A percentile compares a stretch with the other conserved stretches of the same genome.
Evolutionary conservation across 768 basidiomycete species (phyloP).

Genomic region (Pleurotus ostreatus): DNA sequence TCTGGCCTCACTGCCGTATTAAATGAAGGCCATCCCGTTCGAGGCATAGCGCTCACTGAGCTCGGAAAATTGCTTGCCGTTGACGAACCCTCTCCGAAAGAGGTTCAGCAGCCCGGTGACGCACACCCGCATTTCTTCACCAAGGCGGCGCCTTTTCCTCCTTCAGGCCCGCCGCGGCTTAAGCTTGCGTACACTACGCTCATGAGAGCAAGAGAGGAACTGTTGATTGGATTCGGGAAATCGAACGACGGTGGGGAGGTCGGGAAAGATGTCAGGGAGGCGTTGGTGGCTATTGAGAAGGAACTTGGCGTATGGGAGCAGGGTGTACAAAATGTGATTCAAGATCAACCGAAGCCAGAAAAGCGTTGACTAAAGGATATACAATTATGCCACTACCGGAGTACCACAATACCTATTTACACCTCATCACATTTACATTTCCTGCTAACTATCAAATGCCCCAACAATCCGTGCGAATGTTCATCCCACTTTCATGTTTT

Average conservation of each 20-base stretch:
- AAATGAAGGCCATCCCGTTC: slow-evolving; percentile 67
- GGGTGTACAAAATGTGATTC: slow-evolving; percentile 53
- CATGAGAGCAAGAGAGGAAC: slow-evolving; percentile 53
- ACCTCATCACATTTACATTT: too few species aligned
- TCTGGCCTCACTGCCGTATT: slow-evolving; percentile 54
- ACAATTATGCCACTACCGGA: too few species aligned
- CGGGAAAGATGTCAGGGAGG: slow-evolving; percentile 57
- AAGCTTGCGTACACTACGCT: slow-evolving; percentile 64
- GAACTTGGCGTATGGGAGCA: slow-evolving; percentile 70
- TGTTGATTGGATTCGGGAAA: slow-evolving; percentile 71
- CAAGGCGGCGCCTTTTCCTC: slow-evolving; percentile 44
- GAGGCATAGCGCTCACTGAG: slow-evolving; percentile 73
- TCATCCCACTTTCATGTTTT: too few species aligned
- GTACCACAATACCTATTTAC: too few species aligned
- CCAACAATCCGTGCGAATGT: too few species aligned
- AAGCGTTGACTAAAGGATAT: neutral
- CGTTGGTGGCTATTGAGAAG: slow-evolving; percentile 58
- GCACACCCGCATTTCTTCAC: slow-evolving; percentile 5
- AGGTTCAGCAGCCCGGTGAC: slow-evolving; percentile 9
- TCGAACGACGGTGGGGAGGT: slow-evolving; percentile 69
- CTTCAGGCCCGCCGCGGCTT: slow-evolving; percentile 61
- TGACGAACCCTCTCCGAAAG: slow-evolving; percentile 52
- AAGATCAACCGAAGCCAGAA: slow-evolving; percentile 30
- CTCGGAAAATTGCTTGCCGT: slow-evolving; percentile 79
- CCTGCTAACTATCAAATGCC: too few species aligned